Conservation (phyloP, 2,329 filamentous ascomycete genomes). For the Talaromyces sp. region DNA sequence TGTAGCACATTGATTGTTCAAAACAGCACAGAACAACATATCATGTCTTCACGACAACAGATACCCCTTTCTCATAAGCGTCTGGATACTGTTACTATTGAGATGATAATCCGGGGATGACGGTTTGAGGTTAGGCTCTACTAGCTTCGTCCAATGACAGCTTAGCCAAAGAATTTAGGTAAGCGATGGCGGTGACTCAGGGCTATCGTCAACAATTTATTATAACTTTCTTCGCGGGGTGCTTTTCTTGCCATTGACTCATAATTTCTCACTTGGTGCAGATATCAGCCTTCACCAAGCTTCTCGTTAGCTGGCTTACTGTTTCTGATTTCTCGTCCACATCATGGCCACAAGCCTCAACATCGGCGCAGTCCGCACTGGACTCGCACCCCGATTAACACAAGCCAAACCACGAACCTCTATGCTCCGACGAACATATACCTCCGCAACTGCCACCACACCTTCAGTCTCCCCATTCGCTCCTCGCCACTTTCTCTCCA, state of each 20-base stretch:
- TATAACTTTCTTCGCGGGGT: neutral
- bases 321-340: neutral
- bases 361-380: slow-evolving; percentile 15
- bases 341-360: slow-evolving; percentile 20
- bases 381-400: slow-evolving; percentile 24
- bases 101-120: slow-evolving; percentile 13
- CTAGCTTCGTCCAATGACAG: slow-evolving; percentile 1
- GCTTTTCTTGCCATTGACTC: neutral
- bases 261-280: neutral
- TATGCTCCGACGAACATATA: slow-evolving; percentile 33
- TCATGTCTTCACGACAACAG: neutral
- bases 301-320: neutral
- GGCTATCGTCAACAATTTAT: slow-evolving; percentile 3
- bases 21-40: neutral
- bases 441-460: slow-evolving; percentile 29
- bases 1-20: neutral
- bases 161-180: neutral
- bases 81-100: neutral
- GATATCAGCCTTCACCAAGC: neutral
- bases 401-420: slow-evolving; percentile 25
- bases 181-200: slow-evolving; percentile 9
- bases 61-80: neutral
- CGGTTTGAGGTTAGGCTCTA: slow-evolving; percentile 6
- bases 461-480: slow-evolving; percentile 54
- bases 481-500: slow-evolving; percentile 86